Conservation (phyloP, 768 basidiomycete genomes). For the Pleurotus sapidus region DNA sequence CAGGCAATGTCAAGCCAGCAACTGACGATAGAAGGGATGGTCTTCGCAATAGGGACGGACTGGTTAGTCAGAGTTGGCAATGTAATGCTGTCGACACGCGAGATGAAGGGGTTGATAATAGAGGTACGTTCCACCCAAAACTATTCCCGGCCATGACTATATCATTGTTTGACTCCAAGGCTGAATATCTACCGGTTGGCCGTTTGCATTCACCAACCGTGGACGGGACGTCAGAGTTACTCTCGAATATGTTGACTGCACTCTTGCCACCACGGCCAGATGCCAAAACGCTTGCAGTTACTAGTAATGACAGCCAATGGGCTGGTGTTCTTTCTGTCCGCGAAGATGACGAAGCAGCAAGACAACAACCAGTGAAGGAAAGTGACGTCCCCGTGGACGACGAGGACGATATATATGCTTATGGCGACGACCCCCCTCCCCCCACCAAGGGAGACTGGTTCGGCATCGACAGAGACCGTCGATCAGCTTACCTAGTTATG, state of each 20-base stretch:
- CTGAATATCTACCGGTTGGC: conserved; percentile 80
- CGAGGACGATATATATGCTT: conserved; percentile 58
- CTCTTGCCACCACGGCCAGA: conserved; percentile 72
- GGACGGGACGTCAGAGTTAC: conserved; percentile 69
- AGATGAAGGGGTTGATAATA: conserved; percentile 79
- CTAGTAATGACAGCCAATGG: conserved; percentile 76
- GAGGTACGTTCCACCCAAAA: conserved; percentile 48
- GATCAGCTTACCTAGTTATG: conserved; percentile 78
- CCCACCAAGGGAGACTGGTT: conserved; percentile 67
- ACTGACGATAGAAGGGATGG: conserved; percentile 66
- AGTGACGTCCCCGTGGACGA: conserved; percentile 7
- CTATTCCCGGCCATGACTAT: background rate
- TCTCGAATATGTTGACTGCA: conserved; percentile 73
- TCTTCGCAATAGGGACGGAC: conserved; percentile 77
- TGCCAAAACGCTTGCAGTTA: conserved; percentile 74
- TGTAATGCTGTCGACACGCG: conserved; percentile 71
- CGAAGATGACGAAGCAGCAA: conserved; percentile 53
- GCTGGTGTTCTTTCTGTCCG: conserved; percentile 77
- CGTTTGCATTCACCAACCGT: conserved; percentile 59
- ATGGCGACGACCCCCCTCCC: conserved; percentile 47
- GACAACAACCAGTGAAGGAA: conserved; percentile 18
- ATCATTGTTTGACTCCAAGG: conserved; percentile 36
- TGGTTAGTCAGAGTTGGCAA: conserved; percentile 82
- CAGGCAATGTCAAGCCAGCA: conserved; percentile 54
- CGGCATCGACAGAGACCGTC: conserved; percentile 74